A percentile compares a stretch with the other conserved stretches of the same genome.
Evolutionary conservation across 345 rosid species (phyloP).

Genomic region (Iberis pinnata): DNA sequence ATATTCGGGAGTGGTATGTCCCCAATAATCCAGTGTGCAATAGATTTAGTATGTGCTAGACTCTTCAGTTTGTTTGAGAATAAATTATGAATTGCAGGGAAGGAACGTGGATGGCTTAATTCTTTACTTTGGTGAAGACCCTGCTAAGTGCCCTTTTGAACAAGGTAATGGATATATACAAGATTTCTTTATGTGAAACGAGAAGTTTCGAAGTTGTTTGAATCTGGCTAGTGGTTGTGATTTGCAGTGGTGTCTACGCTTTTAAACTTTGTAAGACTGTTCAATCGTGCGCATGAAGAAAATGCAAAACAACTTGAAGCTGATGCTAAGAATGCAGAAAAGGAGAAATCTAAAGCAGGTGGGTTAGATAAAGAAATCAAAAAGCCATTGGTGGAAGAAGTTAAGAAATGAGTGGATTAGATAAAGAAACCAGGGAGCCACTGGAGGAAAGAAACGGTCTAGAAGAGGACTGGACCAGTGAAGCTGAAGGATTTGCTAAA

Average conservation of each 20-base stretch:
- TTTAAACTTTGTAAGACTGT: conserved; percentile 65
- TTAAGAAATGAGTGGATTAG: conserved; percentile 16
- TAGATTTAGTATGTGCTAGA: neutral
- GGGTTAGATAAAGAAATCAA: conserved; percentile 36
- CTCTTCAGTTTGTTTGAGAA: neutral
- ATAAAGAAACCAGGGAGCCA: conserved; percentile 9
- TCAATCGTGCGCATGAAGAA: conserved; percentile 71
- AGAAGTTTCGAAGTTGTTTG: neutral
- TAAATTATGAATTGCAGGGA: conserved; percentile 44
- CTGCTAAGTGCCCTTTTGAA: conserved; percentile 82
- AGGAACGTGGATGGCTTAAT: conserved; percentile 81
- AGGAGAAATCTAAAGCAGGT: conserved; percentile 36
- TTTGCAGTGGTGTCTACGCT: conserved; percentile 68
- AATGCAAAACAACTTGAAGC: conserved; percentile 68
- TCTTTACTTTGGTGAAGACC: conserved; percentile 96
- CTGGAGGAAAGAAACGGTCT: neutral
- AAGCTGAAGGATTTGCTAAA: conserved; percentile 2
- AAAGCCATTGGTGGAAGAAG: conserved; percentile 16
- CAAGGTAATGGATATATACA: neutral
- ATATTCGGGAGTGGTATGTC: conserved; percentile 77
- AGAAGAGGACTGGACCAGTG: neutral
- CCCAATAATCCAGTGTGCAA: neutral
- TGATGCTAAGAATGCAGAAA: conserved; percentile 51
- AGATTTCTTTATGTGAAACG: neutral
- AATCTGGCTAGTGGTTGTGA: conserved; percentile 12